Evolutionary conservation across 306 rosid genomes (phyloP), one percentile per base, ranked within the genome.

Genomic region (Ormosia emarginata): DNA sequence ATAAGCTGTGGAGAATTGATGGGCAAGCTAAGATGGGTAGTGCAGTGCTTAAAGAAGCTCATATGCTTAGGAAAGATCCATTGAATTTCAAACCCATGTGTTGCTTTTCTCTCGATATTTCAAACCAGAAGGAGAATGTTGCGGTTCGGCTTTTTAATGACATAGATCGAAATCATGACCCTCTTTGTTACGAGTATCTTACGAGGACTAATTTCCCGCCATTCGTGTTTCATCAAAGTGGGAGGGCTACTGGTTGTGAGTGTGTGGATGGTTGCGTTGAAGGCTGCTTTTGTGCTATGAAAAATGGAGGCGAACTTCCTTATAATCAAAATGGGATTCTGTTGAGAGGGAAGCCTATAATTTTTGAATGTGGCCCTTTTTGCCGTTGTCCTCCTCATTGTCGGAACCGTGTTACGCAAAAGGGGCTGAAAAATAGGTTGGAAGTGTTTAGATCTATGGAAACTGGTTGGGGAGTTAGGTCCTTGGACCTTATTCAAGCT

Each of bases 391-490:
- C 97, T 11, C 97, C 98, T 1, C 62, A 82, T 14, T 95, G 99
- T 71, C 88, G 90, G 47, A 95, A 95, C 61, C 92, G 99, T 14
- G 92, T 93, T 47, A 43, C 97, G 0, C 99, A 95, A 56, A 87
- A 88, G 59, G 98, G 99, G 69, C 55, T 88, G 71, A 92, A 24
- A 64, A 62, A 89, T 73, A 89, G 88, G 80, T 50, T 95, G 75
- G 99, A 93, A 76, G 96, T 95, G 83, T 93, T 95, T 71, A 87
- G 99, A 79, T 95, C 99, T 3, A 84, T 80, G 85, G 92, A 93
- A 86, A 90, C 98, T 34, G 95, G 97, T 17, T 95, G 99, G 99
- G 99, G 98, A 57, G 99, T 95, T 83, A 90, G 98, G 87, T 91
- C 99, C n/a, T 83, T 95, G 88, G 96, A 95, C 79, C 86, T 93